A percentile compares a stretch with the other conserved stretches of the same genome.
Evolutionary conservation across 768 basidiomycete species (phyloP).

Genomic region (Boletus vermiculosoides): DNA sequence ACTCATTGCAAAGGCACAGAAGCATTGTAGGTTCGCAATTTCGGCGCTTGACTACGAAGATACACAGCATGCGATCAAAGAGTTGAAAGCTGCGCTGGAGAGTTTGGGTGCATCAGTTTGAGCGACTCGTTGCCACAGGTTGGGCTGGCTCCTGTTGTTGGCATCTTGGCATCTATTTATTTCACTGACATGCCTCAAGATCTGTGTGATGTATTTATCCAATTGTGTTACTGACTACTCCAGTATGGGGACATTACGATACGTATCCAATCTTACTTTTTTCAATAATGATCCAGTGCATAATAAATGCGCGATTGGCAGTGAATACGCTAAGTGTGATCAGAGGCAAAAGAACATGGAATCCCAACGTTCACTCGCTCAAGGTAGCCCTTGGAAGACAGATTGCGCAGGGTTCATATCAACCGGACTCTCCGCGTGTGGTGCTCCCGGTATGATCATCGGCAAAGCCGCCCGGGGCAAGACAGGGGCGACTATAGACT

Average conservation of each 20-base stretch:
- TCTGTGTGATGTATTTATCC: slow-evolving; percentile 1
- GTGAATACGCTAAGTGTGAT: neutral
- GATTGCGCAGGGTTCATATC: slow-evolving; percentile 23
- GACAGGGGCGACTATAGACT: slow-evolving; percentile 7
- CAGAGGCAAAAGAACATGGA: neutral
- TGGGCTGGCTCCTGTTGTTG: slow-evolving; percentile 5
- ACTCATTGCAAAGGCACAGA: slow-evolving; percentile 76
- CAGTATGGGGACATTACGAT: neutral
- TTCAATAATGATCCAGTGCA: slow-evolving; percentile 2
- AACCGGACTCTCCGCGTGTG: slow-evolving; percentile 33
- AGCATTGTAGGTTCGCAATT: slow-evolving; percentile 90
- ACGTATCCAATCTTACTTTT: neutral
- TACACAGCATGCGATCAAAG: slow-evolving; percentile 77
- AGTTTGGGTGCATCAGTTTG: slow-evolving; percentile 52
- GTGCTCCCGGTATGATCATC: slow-evolving; percentile 21
- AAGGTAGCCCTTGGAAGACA: slow-evolving; percentile 2
- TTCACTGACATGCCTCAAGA: neutral
- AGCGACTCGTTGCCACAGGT: neutral
- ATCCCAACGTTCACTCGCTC: neutral
- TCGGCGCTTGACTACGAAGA: slow-evolving; percentile 97
- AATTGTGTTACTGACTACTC: neutral
- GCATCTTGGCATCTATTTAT: slow-evolving; percentile 8
- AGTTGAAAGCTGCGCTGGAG: slow-evolving; percentile 74
- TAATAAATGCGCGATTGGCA: neutral
- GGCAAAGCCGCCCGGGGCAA: slow-evolving; percentile 12